Evolutionary conservation across 192 early-diverging fungal genomes (phyloP), one percentile per base, ranked within the genome.

Genomic region (Backusella psychrophila): DNA sequence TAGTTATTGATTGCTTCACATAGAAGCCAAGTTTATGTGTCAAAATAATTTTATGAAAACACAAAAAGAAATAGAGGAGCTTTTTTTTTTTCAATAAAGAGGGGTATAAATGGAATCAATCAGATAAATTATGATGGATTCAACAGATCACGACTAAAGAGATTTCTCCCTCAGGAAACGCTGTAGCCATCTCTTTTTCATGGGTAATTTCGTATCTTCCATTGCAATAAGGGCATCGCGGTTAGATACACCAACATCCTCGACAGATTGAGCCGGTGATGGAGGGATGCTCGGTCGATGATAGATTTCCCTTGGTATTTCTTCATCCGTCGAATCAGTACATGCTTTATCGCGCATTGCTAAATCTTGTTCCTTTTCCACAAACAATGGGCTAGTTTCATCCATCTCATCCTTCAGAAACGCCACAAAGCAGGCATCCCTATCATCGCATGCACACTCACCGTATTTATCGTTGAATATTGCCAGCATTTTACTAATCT

Each of bases 391-490:
- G 33, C 21, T 7, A 9, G 23, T 6, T 36, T 49, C 29, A 19
- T 33, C 33, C 33, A 71, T 17, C n/a, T 88, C 83, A 33, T 72
- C 75, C 23, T 77, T 63, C 73, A 86, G 75, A 35, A 79, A 74
- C 46, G 83, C 78, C 17, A 88, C 75, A 26, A 86, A 73, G 42
- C 87, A 88, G 4, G 66, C 69, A 0, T 83, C 83, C 21, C 73
- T 75, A 39, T 80, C 78, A 39, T 84, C 83, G 29, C 87, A 88
- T 17, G 85, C 87, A 75, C 87, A 88, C 17, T 84, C 80, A 1
- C 84, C 82, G 56, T 81, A 81, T 38, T 82, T 78, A 26, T 44
- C 3, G 69, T 86, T 17, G 71, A 80, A 26, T 68, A 79, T 1
- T 75, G 81, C 26, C 68, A 75, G 53, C 75, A 77, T 75, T 73